Evolutionary conservation across 208 protist species (phyloP).

Genomic region (Naegleria fowleri): DNA sequence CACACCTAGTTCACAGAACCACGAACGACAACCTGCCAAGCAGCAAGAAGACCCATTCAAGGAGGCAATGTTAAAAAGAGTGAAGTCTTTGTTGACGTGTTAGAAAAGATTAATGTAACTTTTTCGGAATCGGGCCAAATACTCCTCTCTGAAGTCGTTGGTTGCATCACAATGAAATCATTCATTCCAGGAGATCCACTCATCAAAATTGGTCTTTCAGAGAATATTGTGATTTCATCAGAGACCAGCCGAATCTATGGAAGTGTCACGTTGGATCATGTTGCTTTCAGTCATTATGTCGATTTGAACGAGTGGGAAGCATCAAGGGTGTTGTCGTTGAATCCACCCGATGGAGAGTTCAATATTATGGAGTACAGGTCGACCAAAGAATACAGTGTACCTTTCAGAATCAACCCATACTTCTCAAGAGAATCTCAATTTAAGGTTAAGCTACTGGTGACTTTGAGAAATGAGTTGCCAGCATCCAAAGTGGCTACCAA

Average conservation of each 20-base stretch:
- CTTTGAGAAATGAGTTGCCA: constrained; percentile 51
- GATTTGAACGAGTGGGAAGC: constrained; percentile 63
- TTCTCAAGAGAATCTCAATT: constrained; percentile 49
- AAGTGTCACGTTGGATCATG: constrained; percentile 59
- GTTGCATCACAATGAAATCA: constrained; percentile 76
- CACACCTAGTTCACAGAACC: neutral
- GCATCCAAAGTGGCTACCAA: constrained; percentile 40
- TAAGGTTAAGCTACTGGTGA: constrained; percentile 49
- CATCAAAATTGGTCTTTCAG: constrained; percentile 67
- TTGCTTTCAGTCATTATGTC: constrained; percentile 70
- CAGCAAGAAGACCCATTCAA: constrained; percentile 52
- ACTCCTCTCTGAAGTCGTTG: constrained; percentile 65
- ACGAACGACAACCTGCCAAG: constrained; percentile 2
- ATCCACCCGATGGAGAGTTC: constrained; percentile 69
- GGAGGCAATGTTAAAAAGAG: constrained; percentile 53
- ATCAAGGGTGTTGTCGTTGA: constrained; percentile 56
- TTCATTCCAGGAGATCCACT: constrained; percentile 75
- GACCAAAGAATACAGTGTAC: constrained; percentile 40
- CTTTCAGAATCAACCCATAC: constrained; percentile 60
- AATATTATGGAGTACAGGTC: constrained; percentile 80
- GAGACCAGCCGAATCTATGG: constrained; percentile 28
- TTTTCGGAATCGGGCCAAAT: constrained; percentile 61
- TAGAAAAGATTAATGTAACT: constrained; percentile 66
- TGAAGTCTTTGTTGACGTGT: constrained; percentile 78
- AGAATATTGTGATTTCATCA: constrained; percentile 58